Base-by-base conservation (phyloP, 2,329 filamentous ascomycete species). In the Ophiostoma quercus region DNA sequence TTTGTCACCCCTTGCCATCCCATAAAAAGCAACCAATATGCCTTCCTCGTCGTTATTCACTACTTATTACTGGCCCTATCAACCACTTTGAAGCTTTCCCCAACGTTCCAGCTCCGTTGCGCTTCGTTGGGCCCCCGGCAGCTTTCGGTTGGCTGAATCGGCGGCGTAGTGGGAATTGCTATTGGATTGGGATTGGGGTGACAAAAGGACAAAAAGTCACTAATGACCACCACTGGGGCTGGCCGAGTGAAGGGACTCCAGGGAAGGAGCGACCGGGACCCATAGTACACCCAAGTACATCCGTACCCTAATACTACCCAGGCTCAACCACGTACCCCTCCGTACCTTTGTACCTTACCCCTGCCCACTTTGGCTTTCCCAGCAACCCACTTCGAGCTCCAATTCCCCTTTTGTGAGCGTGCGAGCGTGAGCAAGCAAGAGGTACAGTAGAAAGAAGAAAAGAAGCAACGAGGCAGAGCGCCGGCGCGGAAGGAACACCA, bases 81-180 rank as follows among this genome's bases (percentile, higher is more conserved):
- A 47, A 66, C 37, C 34, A 16, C 37, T 37, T 43, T 41, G 37
- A 62, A 32, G 66, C 69, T 68, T 73, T 72, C 72, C 72, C 72
- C 72, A 73, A 73, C 72, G 68, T 68, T 71, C 72, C 65, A 70
- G 37, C 66, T 72, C 69, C 63, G 34, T 69, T 66, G 54, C 68
- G 67, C 68, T 71, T 71, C 71, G 71, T 71, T 71, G 68, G 69
- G 67, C 63, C 47, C 43, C 54, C 47, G 67, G 67, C 68, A 66
- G 67, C 69, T 25, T 71, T 71, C 68, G 71, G 71, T 70, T 72
- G 71, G 70, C 67, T 70, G 70, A 69, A 69, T 68, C 66, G 65
- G 43, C 63, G 63, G 68, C 68, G 57, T 70, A 66, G 63, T 67
- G 68, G 54, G 57, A 60, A 68, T 67, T 47, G 37, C 37, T n/a